phyloP scores from a whole-genome alignment of 371 early-diverging fungal species.

The Mortierella sp. region DNA sequence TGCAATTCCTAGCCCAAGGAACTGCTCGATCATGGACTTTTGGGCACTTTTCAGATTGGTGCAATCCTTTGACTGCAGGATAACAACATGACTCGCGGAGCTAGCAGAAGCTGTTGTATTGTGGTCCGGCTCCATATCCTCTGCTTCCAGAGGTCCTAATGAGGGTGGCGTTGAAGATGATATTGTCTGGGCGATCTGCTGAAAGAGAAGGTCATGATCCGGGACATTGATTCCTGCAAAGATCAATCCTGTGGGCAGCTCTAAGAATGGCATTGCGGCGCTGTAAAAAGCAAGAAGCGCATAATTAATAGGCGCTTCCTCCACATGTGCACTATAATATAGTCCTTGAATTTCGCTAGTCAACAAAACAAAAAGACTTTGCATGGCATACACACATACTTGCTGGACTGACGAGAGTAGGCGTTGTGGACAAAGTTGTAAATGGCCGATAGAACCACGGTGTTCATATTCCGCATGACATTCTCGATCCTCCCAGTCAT shows the following conservation, averaged over 20 bases:
- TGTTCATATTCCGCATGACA: conserved; percentile 68
- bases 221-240: conserved; percentile 72
- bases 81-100: conserved; percentile 66
- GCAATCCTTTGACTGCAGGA: conserved; percentile 78
- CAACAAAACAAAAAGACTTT: too few species aligned
- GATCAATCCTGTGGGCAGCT: conserved; percentile 77
- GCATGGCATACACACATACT: conserved; percentile 14
- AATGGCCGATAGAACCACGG: conserved; percentile 58
- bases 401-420: conserved; percentile 46
- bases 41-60: conserved; percentile 67
- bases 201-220: conserved; percentile 57
- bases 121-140: background rate
- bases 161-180: conserved; percentile 23
- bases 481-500: conserved; percentile 59
- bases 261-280: conserved; percentile 64
- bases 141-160: background rate
- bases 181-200: conserved; percentile 45
- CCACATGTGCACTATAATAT: too few species aligned
- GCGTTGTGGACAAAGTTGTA: conserved; percentile 65
- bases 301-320: background rate
- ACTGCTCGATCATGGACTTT: conserved; percentile 73
- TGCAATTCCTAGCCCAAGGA: conserved; percentile 55
- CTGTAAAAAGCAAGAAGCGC: conserved; percentile 6
- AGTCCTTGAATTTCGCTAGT: too few species aligned
- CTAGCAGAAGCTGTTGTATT: background rate